Evolutionary conservation across 208 protist genomes (phyloP).

Genomic region (Phytomonas sp.): DNA sequence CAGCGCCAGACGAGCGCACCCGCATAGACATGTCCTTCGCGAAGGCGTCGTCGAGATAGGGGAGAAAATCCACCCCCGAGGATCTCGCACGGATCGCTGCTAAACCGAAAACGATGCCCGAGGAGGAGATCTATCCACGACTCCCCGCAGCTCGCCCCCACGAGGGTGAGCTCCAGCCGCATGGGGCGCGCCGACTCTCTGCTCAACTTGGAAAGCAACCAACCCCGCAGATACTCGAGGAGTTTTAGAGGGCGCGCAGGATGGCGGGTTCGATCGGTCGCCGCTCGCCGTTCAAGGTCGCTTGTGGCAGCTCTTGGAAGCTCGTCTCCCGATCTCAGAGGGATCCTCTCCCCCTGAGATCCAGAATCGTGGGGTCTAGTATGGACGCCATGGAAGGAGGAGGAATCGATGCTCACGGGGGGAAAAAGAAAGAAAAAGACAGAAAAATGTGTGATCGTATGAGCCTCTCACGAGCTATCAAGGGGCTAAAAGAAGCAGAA

Average conservation of each 20-base stretch:
- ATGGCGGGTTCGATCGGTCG: conserved; percentile 40
- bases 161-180: conserved; percentile 71
- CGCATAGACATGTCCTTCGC: conserved; percentile 52
- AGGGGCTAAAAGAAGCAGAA: too few relatives aligned
- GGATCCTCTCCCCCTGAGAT: too few relatives aligned
- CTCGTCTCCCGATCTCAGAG: too few relatives aligned
- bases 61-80: conserved; percentile 47
- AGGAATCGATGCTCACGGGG: too few relatives aligned
- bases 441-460: too few relatives aligned
- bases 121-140: conserved; percentile 72
- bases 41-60: conserved; percentile 61
- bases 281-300: conserved; percentile 60
- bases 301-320: too few relatives aligned
- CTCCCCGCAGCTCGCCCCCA: conserved; percentile 46
- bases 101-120: conserved; percentile 81
- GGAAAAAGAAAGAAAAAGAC: too few relatives aligned
- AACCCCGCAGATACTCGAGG: conserved; percentile 38
- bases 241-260: conserved; percentile 27
- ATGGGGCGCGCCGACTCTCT: conserved; percentile 50
- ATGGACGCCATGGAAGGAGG: too few relatives aligned
- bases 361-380: too few relatives aligned
- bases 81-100: conserved; percentile 75
- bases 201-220: conserved; percentile 57
- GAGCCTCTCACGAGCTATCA: too few relatives aligned
- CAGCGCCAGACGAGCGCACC: conserved; percentile 51